Percentiles rank a stretch among this genome's conserved stretches.
These are phyloP conservation scores for rapeseed (Brassica napus) DNA, from an alignment of 345 rosid species.

Conservation along the genomic window Da-Ae NC_063442.1:74501-75000, in stretches of 20 bases:
- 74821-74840: conserved; percentile 58
- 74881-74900: conserved; percentile 21
- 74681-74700: conserved; percentile 85
- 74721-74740: no score
- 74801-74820: conserved; percentile 40
- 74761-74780: neutral
- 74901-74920: neutral
- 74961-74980: no score
- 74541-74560: conserved; percentile 82
- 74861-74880: conserved; percentile 6
- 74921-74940: neutral
- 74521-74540: conserved; percentile 80
- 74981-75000: no score
- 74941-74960: no score
- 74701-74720: conserved; percentile 87
- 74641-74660: conserved; percentile 69
- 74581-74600: no score
- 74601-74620: no score
- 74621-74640: conserved; percentile 33
- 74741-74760: conserved; percentile 65
- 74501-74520: conserved; percentile 76
- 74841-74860: neutral
- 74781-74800: neutral
- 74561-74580: conserved; percentile 20
- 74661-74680: conserved; percentile 79